phyloP scores from a whole-genome alignment of 1,284 basidiomycete genomes.

The Dichomitus squalens region DNA sequence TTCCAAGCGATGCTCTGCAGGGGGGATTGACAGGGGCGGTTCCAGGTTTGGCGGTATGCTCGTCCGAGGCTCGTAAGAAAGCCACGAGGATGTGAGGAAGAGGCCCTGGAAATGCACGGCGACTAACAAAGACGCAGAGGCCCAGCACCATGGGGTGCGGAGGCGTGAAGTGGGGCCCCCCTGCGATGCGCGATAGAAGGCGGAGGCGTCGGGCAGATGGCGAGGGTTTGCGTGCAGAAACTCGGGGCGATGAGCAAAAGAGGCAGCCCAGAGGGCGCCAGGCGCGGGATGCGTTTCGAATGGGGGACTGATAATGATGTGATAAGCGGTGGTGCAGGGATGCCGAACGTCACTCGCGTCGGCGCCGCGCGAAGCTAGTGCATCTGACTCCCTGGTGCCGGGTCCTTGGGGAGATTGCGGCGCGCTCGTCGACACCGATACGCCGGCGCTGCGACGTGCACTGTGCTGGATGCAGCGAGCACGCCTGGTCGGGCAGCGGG shows the following conservation, averaged over 20 bases:
- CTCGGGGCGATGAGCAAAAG: slow-evolving; percentile 9
- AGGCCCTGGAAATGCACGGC: background rate
- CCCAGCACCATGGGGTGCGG: background rate
- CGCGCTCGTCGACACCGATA: background rate
- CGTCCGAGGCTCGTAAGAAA: no score
- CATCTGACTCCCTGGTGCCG: no score
- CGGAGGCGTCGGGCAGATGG: background rate
- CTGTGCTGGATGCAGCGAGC: no score
- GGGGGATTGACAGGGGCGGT: no score
- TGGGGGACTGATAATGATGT: slow-evolving; percentile 26
- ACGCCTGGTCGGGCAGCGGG: background rate
- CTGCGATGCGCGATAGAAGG: no score
- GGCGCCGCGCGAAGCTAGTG: background rate
- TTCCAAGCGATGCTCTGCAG: no score
- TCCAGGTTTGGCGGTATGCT: no score
- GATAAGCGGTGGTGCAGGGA: slow-evolving; percentile 16
- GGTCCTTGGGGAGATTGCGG: no score
- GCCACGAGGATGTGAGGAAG: no score
- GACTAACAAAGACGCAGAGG: background rate
- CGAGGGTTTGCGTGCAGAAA: slow-evolving; percentile 2
- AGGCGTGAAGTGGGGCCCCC: background rate
- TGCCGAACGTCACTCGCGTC: slow-evolving; percentile 3
- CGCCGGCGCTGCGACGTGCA: background rate
- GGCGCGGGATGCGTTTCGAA: slow-evolving; percentile 10
- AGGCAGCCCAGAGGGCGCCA: slow-evolving; percentile 13